Evolutionary conservation across 176 grass and related monocot species (phyloP).

Genomic region (Cymbopogon citratus): DNA sequence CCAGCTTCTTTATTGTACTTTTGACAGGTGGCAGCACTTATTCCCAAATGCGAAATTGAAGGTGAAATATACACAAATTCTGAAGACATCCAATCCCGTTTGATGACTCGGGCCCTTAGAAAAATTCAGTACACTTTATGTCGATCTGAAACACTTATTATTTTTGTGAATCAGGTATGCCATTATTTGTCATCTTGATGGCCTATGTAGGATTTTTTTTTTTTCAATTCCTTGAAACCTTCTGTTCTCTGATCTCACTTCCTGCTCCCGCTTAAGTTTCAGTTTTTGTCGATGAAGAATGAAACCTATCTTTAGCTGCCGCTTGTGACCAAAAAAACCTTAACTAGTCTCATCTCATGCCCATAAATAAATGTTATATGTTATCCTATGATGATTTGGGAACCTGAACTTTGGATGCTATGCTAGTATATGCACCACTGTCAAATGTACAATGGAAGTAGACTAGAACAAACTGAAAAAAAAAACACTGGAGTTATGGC

Average conservation of each 20-base stretch:
- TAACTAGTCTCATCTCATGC: background rate
- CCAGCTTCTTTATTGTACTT: conserved; percentile 8
- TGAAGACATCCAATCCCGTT: conserved; percentile 58
- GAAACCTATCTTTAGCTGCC: background rate
- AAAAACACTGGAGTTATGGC: background rate
- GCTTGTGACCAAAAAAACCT: background rate
- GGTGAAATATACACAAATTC: conserved; percentile 48
- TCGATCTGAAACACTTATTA: conserved; percentile 66
- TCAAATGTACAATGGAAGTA: background rate
- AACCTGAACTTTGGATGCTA: background rate
- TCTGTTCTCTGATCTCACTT: background rate
- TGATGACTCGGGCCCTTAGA: conserved; percentile 86
- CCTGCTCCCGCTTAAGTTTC: background rate
- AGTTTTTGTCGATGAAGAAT: background rate
- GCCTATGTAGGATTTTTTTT: background rate
- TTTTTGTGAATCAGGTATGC: conserved; percentile 92
- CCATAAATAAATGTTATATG: background rate
- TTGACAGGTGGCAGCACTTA: conserved; percentile 83
- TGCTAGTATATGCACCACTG: background rate
- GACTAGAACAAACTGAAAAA: background rate
- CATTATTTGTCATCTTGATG: background rate
- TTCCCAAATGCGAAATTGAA: conserved; percentile 76
- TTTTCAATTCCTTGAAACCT: background rate
- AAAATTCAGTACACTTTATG: conserved; percentile 85
- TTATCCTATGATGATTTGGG: background rate